Conservation (phyloP, 768 basidiomycete genomes). For the Naematelia aurantialba region DNA sequence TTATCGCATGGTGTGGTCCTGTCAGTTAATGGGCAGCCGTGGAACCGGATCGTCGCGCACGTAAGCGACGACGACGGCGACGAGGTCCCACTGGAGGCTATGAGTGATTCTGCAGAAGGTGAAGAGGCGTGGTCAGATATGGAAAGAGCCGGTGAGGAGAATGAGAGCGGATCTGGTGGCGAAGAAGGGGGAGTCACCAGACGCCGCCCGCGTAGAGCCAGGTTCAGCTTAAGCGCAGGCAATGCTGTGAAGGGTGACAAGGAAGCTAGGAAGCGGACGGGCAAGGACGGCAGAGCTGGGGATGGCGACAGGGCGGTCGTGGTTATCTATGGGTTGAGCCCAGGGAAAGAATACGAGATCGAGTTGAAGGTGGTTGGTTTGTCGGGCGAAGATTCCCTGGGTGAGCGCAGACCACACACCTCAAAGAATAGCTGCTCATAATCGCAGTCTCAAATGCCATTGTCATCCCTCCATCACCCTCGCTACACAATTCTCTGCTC, state of each 20-base stretch:
- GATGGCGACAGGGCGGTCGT: slow-evolving; percentile 80
- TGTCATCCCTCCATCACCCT: slow-evolving; percentile 34
- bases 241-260: slow-evolving; percentile 12
- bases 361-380: slow-evolving; percentile 67
- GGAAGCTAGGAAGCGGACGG: slow-evolving; percentile 9
- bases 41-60: slow-evolving; percentile 49
- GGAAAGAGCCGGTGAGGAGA: slow-evolving; percentile 11
- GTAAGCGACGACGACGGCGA: slow-evolving; percentile 33
- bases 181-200: slow-evolving; percentile 24
- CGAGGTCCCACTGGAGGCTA: slow-evolving; percentile 9
- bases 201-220: slow-evolving; percentile 32
- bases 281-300: slow-evolving; percentile 11
- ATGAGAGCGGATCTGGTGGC: slow-evolving; percentile 11
- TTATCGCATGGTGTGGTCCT: slow-evolving; percentile 49
- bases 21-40: slow-evolving; percentile 47
- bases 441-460: slow-evolving; percentile 41
- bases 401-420: no score
- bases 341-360: slow-evolving; percentile 84
- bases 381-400: slow-evolving; percentile 22
- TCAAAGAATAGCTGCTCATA: no score
- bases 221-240: slow-evolving; percentile 24
- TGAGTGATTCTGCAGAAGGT: slow-evolving; percentile 11
- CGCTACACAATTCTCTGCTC: slow-evolving; percentile 8
- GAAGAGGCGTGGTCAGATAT: slow-evolving; percentile 25
- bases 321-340: slow-evolving; percentile 82